A percentile compares a stretch with the other conserved stretches of the same genome.
These are phyloP conservation scores for Pichia eremophila DNA, from an alignment of 805 yeast genomes.

Conservation along the genomic window DNA sequence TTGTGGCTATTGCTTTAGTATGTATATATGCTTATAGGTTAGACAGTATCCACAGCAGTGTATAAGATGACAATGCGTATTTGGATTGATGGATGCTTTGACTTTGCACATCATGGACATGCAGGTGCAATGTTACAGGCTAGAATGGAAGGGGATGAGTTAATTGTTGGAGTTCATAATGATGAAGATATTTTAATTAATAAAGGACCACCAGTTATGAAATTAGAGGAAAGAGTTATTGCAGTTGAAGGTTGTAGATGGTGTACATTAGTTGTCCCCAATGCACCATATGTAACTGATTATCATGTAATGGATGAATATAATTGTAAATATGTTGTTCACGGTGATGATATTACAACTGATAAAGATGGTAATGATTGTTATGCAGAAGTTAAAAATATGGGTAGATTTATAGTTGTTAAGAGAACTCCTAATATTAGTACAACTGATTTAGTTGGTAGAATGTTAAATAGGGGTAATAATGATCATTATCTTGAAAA, in stretches of 20 bases:
- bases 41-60: no score
- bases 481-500: conserved; percentile 43
- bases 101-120: conserved; percentile 96
- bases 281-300: conserved; percentile 91
- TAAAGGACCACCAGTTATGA: conserved; percentile 95
- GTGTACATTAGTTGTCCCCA: conserved; percentile 60
- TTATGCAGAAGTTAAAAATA: conserved; percentile 71
- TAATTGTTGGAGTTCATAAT: conserved; percentile 83
- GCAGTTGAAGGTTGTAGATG: conserved; percentile 90
- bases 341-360: conserved; percentile 96
- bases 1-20: no score
- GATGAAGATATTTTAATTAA: conserved; percentile 77
- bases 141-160: conserved; percentile 64
- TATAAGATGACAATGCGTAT: conserved; percentile 34
- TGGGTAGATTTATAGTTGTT: conserved; percentile 84
- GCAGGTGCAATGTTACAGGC: conserved; percentile 97
- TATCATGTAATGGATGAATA: conserved; percentile 67
- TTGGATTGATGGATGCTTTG: conserved; percentile 98
- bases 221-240: conserved; percentile 60
- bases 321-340: conserved; percentile 86
- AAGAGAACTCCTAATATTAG: conserved; percentile 90
- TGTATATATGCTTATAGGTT: no score
- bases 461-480: conserved; percentile 61
- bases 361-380: conserved; percentile 95
- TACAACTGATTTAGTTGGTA: conserved; percentile 88